A percentile compares a stretch with the other conserved stretches of the same genome.
These are phyloP conservation scores for Penicillium soppii DNA, from an alignment of 495 filamentous ascomycete species.

Conservation along the genomic window DNA sequence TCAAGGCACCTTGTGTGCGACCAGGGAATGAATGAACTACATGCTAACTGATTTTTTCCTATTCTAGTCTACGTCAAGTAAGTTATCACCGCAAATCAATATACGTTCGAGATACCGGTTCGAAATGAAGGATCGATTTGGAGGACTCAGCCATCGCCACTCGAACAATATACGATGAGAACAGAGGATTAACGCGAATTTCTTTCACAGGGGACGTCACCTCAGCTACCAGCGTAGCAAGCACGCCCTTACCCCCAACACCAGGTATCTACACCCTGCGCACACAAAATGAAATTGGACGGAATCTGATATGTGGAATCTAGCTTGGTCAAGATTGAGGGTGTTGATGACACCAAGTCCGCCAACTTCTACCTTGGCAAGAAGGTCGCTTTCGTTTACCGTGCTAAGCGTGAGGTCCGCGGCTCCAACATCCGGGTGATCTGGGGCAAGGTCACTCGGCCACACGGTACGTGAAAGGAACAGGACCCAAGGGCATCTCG, in stretches of 20 bases:
- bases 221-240: conserved; percentile 90
- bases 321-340: conserved; percentile 92
- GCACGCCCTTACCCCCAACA: conserved; percentile 80
- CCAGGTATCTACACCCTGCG: conserved; percentile 45
- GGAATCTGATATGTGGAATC: conserved; percentile 30
- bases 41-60: conserved; percentile 37
- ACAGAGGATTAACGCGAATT: conserved; percentile 37
- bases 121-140: conserved; percentile 14
- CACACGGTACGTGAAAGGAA: conserved; percentile 69
- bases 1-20: conserved; percentile 7
- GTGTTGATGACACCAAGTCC: conserved; percentile 81
- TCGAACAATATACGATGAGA: conserved; percentile 12
- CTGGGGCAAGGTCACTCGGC: conserved; percentile 96
- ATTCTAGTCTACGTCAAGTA: conserved; percentile 88
- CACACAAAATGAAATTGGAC: conserved; percentile 8
- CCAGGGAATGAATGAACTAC: conserved; percentile 7
- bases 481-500: background rate
- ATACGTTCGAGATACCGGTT: conserved; percentile 20
- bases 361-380: conserved; percentile 94
- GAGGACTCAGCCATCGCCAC: background rate
- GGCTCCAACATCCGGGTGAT: conserved; percentile 98
- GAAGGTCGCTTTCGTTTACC: conserved; percentile 96
- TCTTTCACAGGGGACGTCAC: conserved; percentile 74
- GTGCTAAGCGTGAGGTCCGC: conserved; percentile 83
- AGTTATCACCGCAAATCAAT: conserved; percentile 44